Evolutionary conservation across 345 rosid genomes (phyloP), one percentile per base, ranked within the genome.

Genomic region (Trapa incisa): DNA sequence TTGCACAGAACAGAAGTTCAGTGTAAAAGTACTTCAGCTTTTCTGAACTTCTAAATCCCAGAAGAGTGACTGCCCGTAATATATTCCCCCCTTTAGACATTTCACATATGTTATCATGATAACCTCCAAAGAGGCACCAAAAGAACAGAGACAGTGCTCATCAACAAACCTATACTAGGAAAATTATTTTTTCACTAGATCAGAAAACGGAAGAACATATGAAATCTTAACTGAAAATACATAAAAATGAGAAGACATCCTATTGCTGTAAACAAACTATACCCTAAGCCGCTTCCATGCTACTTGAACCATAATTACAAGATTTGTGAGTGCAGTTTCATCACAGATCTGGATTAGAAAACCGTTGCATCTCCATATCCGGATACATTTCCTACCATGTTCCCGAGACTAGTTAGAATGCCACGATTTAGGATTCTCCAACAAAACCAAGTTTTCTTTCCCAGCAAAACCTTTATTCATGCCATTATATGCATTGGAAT

Each of bases 21-120:
- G 89, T 89, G 77, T 92, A 89, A 22, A 86, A 79, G 68, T 81
- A 68, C 75, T 85, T 89, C 45, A 96, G 96, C 80, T 92, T 92
- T 65, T 92, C 96, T 69, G 96, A 92, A 78, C 81, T 86, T 76
- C 98, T 95, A 80, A 92, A 92, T 47, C 98, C 96, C 68, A 92
- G 66, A 66, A 84, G 41, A 53, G 91, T 86, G 70, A 92, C 70
- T 58, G 92, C 91, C 96, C 95, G 89, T 29, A 87, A 83, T 50
- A 80, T 77, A 65, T 86, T 85, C 73, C 84, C 84, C 29, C 73
- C 69, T 56, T 83, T 75, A 57, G 87, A 82, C 53, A 92, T 76
- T 57, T 57, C 75, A 65, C 43, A 64, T 67, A 89, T 74, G 61
- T 92, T 89, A 74, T 89, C 91, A 1, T 92, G 89, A 71, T 82